Base-by-base conservation (phyloP, 2,329 filamentous ascomycete genomes). In the Pezicula radicicola region DNA sequence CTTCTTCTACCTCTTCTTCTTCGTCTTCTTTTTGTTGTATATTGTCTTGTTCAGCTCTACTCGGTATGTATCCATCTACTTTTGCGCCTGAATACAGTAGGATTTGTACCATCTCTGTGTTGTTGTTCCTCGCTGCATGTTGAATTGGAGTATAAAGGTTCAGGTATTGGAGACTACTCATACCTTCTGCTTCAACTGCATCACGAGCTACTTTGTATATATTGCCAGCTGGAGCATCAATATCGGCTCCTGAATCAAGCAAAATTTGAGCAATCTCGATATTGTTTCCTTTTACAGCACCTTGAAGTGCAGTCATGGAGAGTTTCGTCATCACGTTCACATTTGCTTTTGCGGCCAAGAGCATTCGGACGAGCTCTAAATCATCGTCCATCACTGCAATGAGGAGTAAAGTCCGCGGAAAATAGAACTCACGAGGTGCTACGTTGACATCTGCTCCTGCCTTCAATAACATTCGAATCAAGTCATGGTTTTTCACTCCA, bases 211-310 rank as follows among this genome's bases (percentile, higher is more conserved):
- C 39, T 40, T 53, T 16, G 39, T 57, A 57, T 2, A 6, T 15
- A 36, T 43, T 21, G 12, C 54, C 51, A 8, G n/a, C 10, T 43
- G 51, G 51, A 33, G 51, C 51, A 49, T 58, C 27, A 16, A 56
- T 33, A 48, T 59, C 48, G 3, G 56, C 54, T 13, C 85, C 85
- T 0, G 84, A 82, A 15, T 72, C 74, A 15, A 88, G 72, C 33
- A 88, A 75, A 43, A 52, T 30, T 21, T 54, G 42, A 21, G 49
- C 46, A 15, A 48, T 49, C 15, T 50, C 55, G 15, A 47, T n/a
- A n/a, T 49, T 27, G 19, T 42, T 39, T 16, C n/a, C 39, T 9
- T 44, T 12, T 6, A 51, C 54, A 46, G 54, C 54, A 27, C 28
- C 45, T 53, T 55, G 54, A 40, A 55, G 45, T 10, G 39, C 37